Evolutionary conservation across 306 rosid species (phyloP), one percentile per base, ranked within the genome.

Genomic region (Sindora glabra): DNA sequence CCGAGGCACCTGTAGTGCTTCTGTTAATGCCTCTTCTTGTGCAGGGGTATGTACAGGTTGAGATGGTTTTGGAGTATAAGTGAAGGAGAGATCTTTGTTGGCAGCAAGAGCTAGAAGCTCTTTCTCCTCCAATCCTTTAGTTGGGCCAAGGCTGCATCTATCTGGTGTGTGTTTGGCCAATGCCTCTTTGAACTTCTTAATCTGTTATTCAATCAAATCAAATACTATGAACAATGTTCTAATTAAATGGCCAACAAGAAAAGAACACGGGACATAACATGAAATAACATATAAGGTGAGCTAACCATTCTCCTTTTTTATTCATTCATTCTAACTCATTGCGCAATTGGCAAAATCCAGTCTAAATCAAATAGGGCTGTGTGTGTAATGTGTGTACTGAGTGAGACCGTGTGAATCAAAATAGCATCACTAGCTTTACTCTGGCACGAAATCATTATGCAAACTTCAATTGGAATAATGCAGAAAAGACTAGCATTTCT

Each of bases 161-260:
- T 83, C 89, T 0, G 96, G 79, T 41, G 79, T 68, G 83, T 92
- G 95, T 68, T 92, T 92, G 56, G 92, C 83, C 47, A 91, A 74
- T 42, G 98, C 98, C 64, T 88, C 95, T 75, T 45, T 91, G 30
- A 91, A 91, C 74, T 91, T 91, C 83, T 88, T 88, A 60, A 92
- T 83, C 98, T 92, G 85, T 41, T n/a, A n/a, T n/a, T n/a, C n/a
- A 25, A 54, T 42, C 17, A 68, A 3, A 56, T 13, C 16, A 54
- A 59, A 25, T 25, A 54, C n/a, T 13, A 50, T 45, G 29, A 72
- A 49, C 26, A 27, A 57, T 13, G 64, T 59, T 27, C 53, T 19
- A 27, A 27, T 27, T 16, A 19, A 18, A 16, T 9, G 5, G 23
- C 4, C 22, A 1, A 0, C 2, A 5, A 7, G 34, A 10, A 8